phyloP scores from a whole-genome alignment of 2,329 filamentous ascomycete genomes.

The Parafenestella ontariensis region DNA sequence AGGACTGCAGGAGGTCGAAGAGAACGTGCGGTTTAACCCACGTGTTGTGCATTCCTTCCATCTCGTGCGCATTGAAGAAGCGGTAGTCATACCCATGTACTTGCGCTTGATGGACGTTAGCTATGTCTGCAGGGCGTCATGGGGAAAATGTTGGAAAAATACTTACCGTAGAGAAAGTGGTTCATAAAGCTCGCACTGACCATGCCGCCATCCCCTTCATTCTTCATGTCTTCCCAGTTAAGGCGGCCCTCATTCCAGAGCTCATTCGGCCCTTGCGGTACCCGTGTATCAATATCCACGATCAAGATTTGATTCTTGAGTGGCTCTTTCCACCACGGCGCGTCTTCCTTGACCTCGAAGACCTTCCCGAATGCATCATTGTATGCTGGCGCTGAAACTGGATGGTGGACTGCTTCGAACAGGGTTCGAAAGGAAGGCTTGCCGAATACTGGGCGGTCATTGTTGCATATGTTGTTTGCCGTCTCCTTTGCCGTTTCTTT shows the following conservation, averaged over 20 bases:
- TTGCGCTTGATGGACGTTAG: conserved; percentile 27
- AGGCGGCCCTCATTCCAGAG: conserved; percentile 29
- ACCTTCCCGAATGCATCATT: conserved; percentile 14
- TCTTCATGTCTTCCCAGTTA: conserved; percentile 30
- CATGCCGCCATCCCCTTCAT: conserved; percentile 28
- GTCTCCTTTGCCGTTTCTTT: conserved; percentile 20
- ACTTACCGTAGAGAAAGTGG: conserved; percentile 48
- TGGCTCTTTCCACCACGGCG: conserved; percentile 31
- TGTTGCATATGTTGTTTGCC: conserved; percentile 18
- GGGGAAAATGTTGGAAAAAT: background rate
- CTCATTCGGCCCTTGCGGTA: conserved; percentile 25
- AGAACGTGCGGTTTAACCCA: conserved; percentile 52
- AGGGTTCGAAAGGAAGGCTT: conserved; percentile 12
- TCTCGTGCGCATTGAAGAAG: conserved; percentile 47
- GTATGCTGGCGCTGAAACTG: conserved; percentile 14
- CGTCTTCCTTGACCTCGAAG: conserved; percentile 20
- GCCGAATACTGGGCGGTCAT: conserved; percentile 7
- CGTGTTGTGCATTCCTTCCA: conserved; percentile 46
- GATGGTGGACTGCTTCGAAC: conserved; percentile 18
- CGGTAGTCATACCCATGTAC: conserved; percentile 58
- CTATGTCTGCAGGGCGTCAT: background rate
- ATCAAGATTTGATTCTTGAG: conserved; percentile 35
- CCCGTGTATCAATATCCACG: conserved; percentile 42
- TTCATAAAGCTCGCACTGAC: conserved; percentile 51
- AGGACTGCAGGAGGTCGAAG: conserved; percentile 45